Evolutionary conservation across 352 stramenopile species (phyloP).

Genomic region (Globisporangium splendens): DNA sequence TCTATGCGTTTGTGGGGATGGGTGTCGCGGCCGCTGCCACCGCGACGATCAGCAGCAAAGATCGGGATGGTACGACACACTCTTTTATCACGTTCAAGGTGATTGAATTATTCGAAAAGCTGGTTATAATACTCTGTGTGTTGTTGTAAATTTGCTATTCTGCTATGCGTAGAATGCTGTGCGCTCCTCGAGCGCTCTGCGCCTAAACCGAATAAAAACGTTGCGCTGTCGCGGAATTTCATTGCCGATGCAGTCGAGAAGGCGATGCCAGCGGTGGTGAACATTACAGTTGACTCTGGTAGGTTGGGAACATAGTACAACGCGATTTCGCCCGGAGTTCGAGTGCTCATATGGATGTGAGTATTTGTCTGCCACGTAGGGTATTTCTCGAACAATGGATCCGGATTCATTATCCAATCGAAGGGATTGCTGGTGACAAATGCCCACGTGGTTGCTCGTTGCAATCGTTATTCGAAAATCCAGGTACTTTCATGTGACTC

Average conservation of each 20-base stretch:
- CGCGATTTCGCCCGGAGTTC: background rate
- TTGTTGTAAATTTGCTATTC: background rate
- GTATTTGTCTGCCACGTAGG: slow-evolving; percentile 19
- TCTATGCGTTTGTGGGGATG: slow-evolving; percentile 7
- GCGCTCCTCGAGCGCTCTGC: slow-evolving; percentile 20
- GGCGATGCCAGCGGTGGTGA: slow-evolving; percentile 86
- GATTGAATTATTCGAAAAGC: background rate
- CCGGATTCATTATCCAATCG: slow-evolving; percentile 89
- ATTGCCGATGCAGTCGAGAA: slow-evolving; percentile 89
- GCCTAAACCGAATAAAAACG: slow-evolving; percentile 5
- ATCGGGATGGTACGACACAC: slow-evolving; percentile 1
- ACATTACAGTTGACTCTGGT: slow-evolving; percentile 79
- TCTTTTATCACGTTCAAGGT: background rate
- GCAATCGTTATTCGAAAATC: slow-evolving; percentile 80
- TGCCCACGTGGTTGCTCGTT: slow-evolving; percentile 86
- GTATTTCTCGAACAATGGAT: slow-evolving; percentile 80
- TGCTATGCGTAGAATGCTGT: slow-evolving; percentile 11
- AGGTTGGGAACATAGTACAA: background rate
- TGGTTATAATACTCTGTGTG: background rate
- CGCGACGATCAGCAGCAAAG: slow-evolving; percentile 7
- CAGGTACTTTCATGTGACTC: slow-evolving; percentile 31
- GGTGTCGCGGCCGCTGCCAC: slow-evolving; percentile 1
- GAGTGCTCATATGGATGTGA: background rate
- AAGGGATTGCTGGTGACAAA: slow-evolving; percentile 92
- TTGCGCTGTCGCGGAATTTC: slow-evolving; percentile 68